Conservation (phyloP, 192 early-diverging fungal genomes). For the Pilobolus umbonatus region DNA sequence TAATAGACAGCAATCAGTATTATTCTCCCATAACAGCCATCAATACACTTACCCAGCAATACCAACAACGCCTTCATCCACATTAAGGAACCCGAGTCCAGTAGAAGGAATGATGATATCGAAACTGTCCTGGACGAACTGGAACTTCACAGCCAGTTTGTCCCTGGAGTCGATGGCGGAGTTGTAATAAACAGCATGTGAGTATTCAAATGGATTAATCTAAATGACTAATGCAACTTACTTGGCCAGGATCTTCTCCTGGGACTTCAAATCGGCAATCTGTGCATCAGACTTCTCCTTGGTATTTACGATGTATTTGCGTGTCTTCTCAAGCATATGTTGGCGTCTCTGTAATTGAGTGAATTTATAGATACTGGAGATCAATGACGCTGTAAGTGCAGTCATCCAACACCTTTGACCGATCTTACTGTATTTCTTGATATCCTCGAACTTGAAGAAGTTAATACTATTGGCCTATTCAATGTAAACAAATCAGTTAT, state of each 20-base stretch:
- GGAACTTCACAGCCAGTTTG: conserved; percentile 38
- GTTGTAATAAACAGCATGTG: no score
- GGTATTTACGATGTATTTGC: conserved; percentile 10
- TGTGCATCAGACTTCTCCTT: conserved; percentile 29
- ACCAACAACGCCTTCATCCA: conserved; percentile 68
- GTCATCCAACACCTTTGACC: conserved; percentile 66
- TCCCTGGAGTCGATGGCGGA: no score
- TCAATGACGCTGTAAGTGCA: conserved; percentile 56
- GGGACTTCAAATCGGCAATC: conserved; percentile 31
- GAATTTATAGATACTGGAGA: conserved; percentile 63
- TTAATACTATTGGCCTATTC: conserved; percentile 20
- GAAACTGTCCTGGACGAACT: conserved; percentile 62
- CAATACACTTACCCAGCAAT: conserved; percentile 51
- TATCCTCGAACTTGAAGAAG: conserved; percentile 35
- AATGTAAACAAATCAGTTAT: background rate
- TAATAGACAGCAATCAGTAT: conserved; percentile 16
- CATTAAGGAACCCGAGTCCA: conserved; percentile 56
- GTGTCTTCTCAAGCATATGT: conserved; percentile 30
- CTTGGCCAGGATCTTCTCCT: conserved; percentile 42
- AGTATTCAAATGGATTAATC: no score
- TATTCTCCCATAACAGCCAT: background rate
- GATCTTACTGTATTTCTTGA: conserved; percentile 54
- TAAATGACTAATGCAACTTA: conserved; percentile 33
- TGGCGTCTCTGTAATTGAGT: conserved; percentile 46
- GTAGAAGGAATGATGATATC: conserved; percentile 68